Percentiles rank a stretch among this genome's conserved stretches.
Conservation (phyloP, 2,329 filamentous ascomycete genomes). For the Epicoccum sorghinum region DNA sequence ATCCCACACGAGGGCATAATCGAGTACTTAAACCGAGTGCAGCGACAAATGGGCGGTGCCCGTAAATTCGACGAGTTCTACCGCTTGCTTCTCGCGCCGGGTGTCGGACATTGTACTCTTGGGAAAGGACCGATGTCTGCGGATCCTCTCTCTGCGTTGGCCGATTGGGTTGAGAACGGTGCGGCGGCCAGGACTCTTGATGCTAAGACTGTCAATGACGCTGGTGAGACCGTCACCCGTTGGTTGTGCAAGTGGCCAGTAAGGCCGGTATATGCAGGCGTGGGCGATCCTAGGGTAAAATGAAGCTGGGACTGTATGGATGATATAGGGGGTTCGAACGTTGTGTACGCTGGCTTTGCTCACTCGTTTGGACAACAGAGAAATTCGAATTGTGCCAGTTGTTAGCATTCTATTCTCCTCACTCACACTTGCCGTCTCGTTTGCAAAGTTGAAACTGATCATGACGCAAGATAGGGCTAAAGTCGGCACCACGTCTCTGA, state of each 20-base stretch:
- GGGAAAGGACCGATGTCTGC: constrained; percentile 30
- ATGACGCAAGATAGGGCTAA: too few relatives aligned
- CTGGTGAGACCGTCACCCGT: neutral
- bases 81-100: constrained; percentile 42
- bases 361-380: too few relatives aligned
- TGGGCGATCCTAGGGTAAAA: neutral
- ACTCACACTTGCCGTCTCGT: too few relatives aligned
- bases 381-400: too few relatives aligned
- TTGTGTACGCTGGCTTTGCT: neutral
- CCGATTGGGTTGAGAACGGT: constrained; percentile 40
- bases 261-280: neutral
- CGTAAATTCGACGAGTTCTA: constrained; percentile 23
- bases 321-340: neutral
- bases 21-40: constrained; percentile 19
- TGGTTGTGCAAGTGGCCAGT: constrained; percentile 15
- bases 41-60: constrained; percentile 18
- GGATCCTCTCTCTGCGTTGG: constrained; percentile 26
- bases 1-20: constrained; percentile 20
- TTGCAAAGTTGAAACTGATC: too few relatives aligned
- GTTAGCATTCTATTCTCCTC: too few relatives aligned
- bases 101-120: constrained; percentile 34
- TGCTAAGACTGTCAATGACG: constrained; percentile 8
- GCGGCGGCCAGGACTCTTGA: constrained; percentile 26
- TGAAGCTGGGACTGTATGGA: neutral
- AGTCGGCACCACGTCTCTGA: too few relatives aligned